Percentiles rank a stretch among this genome's conserved stretches.
phyloP scores from a whole-genome alignment of 192 early-diverging fungal genomes.

The Backusella parvicylindrica region DNA sequence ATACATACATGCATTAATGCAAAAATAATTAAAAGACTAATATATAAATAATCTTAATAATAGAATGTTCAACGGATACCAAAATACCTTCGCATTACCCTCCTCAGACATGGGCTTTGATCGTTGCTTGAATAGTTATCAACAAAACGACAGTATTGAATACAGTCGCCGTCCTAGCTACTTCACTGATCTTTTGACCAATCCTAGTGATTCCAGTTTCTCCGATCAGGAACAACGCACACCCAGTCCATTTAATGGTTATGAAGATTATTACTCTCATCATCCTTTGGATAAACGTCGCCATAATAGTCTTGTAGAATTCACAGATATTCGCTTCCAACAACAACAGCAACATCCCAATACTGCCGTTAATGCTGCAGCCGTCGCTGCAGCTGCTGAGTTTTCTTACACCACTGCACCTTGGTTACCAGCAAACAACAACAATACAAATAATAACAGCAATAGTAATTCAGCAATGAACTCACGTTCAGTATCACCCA shows the following conservation, averaged over 20 bases:
- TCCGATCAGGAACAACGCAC: conserved; percentile 26
- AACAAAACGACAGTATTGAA: conserved; percentile 12
- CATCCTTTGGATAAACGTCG: conserved; percentile 15
- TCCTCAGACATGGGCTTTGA: conserved; percentile 2
- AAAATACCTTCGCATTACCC: conserved; percentile 6
- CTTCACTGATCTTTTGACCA: conserved; percentile 15
- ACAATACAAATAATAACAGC: neutral
- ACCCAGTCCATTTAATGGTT: conserved; percentile 10
- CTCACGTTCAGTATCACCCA: conserved; percentile 6
- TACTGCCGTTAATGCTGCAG: neutral
- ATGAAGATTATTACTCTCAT: conserved; percentile 11
- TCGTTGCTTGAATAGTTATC: conserved; percentile 3
- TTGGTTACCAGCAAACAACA: neutral
- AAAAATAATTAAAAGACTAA: neutral
- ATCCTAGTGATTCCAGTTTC: conserved; percentile 11
- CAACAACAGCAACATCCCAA: neutral
- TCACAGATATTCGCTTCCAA: neutral
- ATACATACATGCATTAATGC: neutral
- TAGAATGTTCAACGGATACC: neutral
- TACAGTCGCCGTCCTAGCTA: conserved; percentile 23
- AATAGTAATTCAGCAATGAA: neutral
- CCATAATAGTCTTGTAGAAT: conserved; percentile 2
- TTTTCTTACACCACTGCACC: neutral
- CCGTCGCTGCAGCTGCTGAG: neutral
- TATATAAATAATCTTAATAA: neutral